Base-by-base conservation (phyloP, 768 basidiomycete species). In the Phylloporus rhodoxanthus region DNA sequence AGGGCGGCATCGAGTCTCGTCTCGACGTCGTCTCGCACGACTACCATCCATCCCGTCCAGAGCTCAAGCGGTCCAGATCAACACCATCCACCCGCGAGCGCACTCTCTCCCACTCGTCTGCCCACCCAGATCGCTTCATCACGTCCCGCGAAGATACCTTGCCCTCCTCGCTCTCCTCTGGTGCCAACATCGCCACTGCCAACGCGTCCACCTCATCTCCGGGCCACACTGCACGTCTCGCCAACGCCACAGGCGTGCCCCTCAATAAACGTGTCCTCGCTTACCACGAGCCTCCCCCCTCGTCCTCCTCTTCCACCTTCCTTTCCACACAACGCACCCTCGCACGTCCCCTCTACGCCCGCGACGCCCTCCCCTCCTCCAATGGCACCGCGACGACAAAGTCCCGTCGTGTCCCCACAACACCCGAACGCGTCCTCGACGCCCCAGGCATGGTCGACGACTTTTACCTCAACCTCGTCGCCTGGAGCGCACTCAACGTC, bases 381-480 rank as follows among this genome's bases (percentile, higher is more conserved):
- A 83, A 79, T 3, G 80, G 84, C 2, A 72, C 79, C 2, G 69
- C 74, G 0, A 83, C 82, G 0, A 78, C 80, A 56, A 90, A 89
- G 63, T 76, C 85, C 5, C 78, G 95, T 17, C 84, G 86, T 57
- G 90, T 97, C 47, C 79, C 92, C 0, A 87, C 88, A 0, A 81
- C 84, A 20, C 91, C 95, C 0, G 89, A 95, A 58, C 80, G 92
- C n/a, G 92, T 97, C 8, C 77, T 99, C 9, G 96, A 98, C 58
- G 95, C 95, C 0, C 93, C 93, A 1, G 91, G 91, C 6, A 84
- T 89, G 76, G 77, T 84, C 9, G 92, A 98, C 57, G 96, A 99
- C 67, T 99, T 95, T 67, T 99, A 99, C 63, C 81, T 99, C 62
- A 99, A 98, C 66, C 75, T 99, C 45, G 67, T 97, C 45, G 79